Evolutionary conservation across 1,284 basidiomycete species (phyloP).

Genomic region (Ganoderma lucidum): DNA sequence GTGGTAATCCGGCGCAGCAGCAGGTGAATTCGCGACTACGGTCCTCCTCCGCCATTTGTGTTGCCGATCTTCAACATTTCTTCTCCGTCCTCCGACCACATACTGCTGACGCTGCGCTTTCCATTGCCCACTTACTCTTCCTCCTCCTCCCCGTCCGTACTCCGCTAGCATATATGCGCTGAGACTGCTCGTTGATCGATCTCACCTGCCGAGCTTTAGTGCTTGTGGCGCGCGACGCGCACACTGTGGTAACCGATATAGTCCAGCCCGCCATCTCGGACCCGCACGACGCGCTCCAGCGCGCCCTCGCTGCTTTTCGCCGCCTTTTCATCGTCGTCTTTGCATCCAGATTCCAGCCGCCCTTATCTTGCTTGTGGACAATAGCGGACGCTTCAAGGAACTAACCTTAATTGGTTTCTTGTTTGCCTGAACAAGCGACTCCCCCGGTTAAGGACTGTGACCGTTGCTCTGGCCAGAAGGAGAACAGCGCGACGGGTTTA

Average conservation of each 20-base stretch:
- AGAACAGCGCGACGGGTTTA: constrained; percentile 19
- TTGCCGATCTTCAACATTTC: constrained; percentile 5
- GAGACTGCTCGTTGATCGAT: constrained; percentile 25
- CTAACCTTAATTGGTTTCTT: constrained; percentile 36
- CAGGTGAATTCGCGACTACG: constrained; percentile 1
- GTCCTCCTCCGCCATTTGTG: not conserved
- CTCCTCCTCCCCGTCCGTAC: constrained; percentile 10
- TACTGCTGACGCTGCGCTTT: not conserved
- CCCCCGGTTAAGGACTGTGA: constrained; percentile 29
- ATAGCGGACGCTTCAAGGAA: constrained; percentile 18
- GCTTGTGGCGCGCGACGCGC: constrained; percentile 29
- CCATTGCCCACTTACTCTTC: not conserved
- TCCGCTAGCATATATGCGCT: constrained; percentile 18
- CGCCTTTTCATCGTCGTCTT: constrained; percentile 7
- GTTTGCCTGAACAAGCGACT: constrained; percentile 37
- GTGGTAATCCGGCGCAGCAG: constrained; percentile 5
- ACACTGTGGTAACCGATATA: constrained; percentile 31
- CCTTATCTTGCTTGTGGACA: constrained; percentile 19
- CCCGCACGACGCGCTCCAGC: constrained; percentile 20
- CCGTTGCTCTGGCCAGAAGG: constrained; percentile 19
- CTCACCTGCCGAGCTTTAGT: constrained; percentile 23
- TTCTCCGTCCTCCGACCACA: not conserved
- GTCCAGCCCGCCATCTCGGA: constrained; percentile 28
- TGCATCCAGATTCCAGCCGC: constrained; percentile 7
- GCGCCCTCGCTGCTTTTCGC: constrained; percentile 18